Percentiles rank a stretch among this genome's conserved stretches.
These are phyloP conservation scores for Trichoderma brevicompactum DNA, from an alignment of 2,329 filamentous ascomycete species.

Conservation along the genomic window DNA sequence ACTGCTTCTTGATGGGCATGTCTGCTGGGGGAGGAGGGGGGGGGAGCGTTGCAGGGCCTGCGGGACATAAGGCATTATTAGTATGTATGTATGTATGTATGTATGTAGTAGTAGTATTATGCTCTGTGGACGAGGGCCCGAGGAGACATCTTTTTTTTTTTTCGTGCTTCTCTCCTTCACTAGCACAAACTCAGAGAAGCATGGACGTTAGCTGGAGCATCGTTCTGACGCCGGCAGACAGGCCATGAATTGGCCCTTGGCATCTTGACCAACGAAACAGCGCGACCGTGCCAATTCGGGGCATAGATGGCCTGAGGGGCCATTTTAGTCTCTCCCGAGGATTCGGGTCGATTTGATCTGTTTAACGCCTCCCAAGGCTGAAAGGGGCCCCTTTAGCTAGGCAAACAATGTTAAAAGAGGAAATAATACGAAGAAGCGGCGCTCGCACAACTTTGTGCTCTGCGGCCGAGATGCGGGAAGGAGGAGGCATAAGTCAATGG, in stretches of 20 bases:
- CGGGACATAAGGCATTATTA: background rate
- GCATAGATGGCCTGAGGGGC: slow-evolving; percentile 27
- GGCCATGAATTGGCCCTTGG: slow-evolving; percentile 25
- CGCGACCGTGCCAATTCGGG: slow-evolving; percentile 34
- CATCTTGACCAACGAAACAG: slow-evolving; percentile 32
- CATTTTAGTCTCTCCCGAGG: slow-evolving; percentile 48
- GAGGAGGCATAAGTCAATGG: slow-evolving; percentile 18
- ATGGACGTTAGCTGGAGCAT: slow-evolving; percentile 27
- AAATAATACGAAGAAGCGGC: background rate
- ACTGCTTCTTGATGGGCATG: background rate
- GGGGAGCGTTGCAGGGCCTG: background rate
- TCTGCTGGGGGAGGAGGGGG: no score
- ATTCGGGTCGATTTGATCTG: slow-evolving; percentile 46
- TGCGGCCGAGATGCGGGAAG: slow-evolving; percentile 3
- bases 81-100: slow-evolving; percentile 1
- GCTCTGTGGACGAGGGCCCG: slow-evolving; percentile 1
- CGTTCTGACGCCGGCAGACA: slow-evolving; percentile 26
- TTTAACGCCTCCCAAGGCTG: slow-evolving; percentile 36
- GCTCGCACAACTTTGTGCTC: slow-evolving; percentile 12
- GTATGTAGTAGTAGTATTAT: background rate
- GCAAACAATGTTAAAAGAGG: background rate
- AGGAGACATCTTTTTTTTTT: background rate
- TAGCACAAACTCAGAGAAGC: slow-evolving; percentile 26
- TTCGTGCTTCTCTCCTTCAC: slow-evolving; percentile 5
- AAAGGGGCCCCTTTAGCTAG: slow-evolving; percentile 1